phyloP scores from a whole-genome alignment of 768 basidiomycete genomes.

The Coprinopsis sp. region DNA sequence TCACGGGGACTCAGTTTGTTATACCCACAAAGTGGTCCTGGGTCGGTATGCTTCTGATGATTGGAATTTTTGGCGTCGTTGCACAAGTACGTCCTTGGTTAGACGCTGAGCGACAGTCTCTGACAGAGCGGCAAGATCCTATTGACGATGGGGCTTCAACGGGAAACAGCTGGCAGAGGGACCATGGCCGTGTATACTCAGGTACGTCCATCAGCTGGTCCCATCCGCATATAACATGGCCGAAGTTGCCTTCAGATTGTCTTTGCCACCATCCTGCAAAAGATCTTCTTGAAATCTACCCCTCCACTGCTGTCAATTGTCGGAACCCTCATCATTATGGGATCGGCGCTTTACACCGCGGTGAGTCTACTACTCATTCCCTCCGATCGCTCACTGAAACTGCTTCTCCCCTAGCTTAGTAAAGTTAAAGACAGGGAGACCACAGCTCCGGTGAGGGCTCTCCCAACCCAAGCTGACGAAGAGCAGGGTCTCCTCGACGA shows the following conservation, averaged over 20 bases:
- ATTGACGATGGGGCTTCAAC: slow-evolving; percentile 46
- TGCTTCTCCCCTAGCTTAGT: slow-evolving; percentile 1
- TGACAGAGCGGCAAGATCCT: slow-evolving; percentile 7
- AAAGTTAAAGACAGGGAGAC: slow-evolving; percentile 8
- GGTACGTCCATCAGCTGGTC: slow-evolving; percentile 20
- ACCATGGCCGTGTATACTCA: slow-evolving; percentile 54
- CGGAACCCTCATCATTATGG: slow-evolving; percentile 63
- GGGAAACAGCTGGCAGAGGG: slow-evolving; percentile 63
- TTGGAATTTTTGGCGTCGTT: slow-evolving; percentile 44
- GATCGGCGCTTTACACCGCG: slow-evolving; percentile 59
- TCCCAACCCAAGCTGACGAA: slow-evolving; percentile 1
- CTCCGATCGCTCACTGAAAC: neutral
- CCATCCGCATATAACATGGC: neutral
- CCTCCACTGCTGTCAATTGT: slow-evolving; percentile 57
- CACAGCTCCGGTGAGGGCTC: neutral
- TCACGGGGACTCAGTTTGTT: slow-evolving; percentile 33
- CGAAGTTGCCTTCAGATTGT: slow-evolving; percentile 40
- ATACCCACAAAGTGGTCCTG: slow-evolving; percentile 38
- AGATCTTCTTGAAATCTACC: slow-evolving; percentile 54
- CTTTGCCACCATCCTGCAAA: slow-evolving; percentile 62
- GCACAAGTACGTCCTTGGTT: slow-evolving; percentile 33
- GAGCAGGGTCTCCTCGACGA: slow-evolving; percentile 1
- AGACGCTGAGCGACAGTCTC: neutral
- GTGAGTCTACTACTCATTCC: slow-evolving; percentile 33
- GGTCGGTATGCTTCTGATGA: slow-evolving; percentile 39